Base-by-base conservation (phyloP, 768 basidiomycete genomes). In the Russula earlei region DNA sequence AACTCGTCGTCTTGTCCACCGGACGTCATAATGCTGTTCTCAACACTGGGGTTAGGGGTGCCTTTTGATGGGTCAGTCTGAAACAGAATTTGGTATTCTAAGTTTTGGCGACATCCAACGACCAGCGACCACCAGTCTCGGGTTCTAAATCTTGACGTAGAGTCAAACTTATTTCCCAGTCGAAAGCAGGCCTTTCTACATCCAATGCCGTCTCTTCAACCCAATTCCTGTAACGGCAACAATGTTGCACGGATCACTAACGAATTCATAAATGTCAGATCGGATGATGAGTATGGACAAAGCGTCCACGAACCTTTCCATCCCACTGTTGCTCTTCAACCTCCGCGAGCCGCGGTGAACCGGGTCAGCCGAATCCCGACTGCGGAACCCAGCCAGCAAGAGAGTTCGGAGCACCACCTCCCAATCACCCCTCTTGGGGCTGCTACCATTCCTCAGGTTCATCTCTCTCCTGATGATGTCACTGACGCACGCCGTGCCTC, bases 151-250 rank as follows among this genome's bases (percentile, higher is more conserved):
- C 29, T 40, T 15, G 12, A 19, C 37, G 4, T 31, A 50, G 25
- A 17, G 33, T 17, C 8, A 14, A 10, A 20, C 11, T 40, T 11
- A 17, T 42, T 17, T 22, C 25, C n/a, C 33, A 27, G 45, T 48
- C 27, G 56, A 54, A 58, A 58, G 56, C 56, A 38, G 52, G 56
- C 22, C 56, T 58, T 58, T 58, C 40, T 24, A 15, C 31, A 20
- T 31, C 9, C 14, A 29, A 57, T 53, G 56, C 36, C 51, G 1
- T 14, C 2, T 38, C 24, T 19, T 15, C 48, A 15, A 52, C 22
- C 7, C 27, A 38, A 33, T 43, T 36, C 7, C 14, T 47, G 43
- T 17, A n/a, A n/a, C 24, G 34, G 34, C 5, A 44, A 36, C 19
- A 9, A 25, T 19, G 14, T 34, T n/a, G 11, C 34, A 2, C 55